Conservation (phyloP, 2,329 filamentous ascomycete species). For the Hypoxylon sp. region DNA sequence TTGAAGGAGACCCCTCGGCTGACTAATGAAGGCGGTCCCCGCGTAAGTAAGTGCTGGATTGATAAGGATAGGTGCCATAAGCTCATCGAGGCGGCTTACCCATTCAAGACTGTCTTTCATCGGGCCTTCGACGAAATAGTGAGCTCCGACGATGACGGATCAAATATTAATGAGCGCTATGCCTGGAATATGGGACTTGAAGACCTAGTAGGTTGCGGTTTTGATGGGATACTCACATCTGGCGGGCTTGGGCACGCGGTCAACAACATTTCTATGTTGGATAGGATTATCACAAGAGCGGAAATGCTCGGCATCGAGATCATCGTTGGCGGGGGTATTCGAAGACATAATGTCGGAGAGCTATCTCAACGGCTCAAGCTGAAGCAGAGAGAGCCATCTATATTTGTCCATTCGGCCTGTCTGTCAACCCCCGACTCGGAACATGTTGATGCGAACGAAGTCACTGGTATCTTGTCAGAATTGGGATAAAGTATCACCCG, state of each 20-base stretch:
- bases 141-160: slow-evolving; percentile 34
- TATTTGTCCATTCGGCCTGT: slow-evolving; percentile 67
- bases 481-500: slow-evolving; percentile 17
- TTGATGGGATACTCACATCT: slow-evolving; percentile 67
- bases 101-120: slow-evolving; percentile 67
- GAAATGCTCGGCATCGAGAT: slow-evolving; percentile 59
- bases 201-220: slow-evolving; percentile 60
- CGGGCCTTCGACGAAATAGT: slow-evolving; percentile 69
- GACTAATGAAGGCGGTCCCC: slow-evolving; percentile 20
- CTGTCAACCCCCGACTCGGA: slow-evolving; percentile 47
- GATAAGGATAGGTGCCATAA: slow-evolving; percentile 58
- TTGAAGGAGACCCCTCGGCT: slow-evolving; percentile 50
- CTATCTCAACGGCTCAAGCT: slow-evolving; percentile 52
- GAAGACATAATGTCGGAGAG: slow-evolving; percentile 57
- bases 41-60: slow-evolving; percentile 51
- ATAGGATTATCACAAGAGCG: slow-evolving; percentile 54
- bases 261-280: slow-evolving; percentile 59
- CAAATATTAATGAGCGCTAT: slow-evolving; percentile 8
- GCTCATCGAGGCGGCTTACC: slow-evolving; percentile 61
- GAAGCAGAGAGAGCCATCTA: slow-evolving; percentile 41
- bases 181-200: slow-evolving; percentile 53
- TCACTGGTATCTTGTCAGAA: slow-evolving; percentile 47
- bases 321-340: slow-evolving; percentile 67
- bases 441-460: slow-evolving; percentile 51
- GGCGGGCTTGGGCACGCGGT: slow-evolving; percentile 62